Evolutionary conservation across 345 rosid species (phyloP).

Genomic region (Firmiana major): DNA sequence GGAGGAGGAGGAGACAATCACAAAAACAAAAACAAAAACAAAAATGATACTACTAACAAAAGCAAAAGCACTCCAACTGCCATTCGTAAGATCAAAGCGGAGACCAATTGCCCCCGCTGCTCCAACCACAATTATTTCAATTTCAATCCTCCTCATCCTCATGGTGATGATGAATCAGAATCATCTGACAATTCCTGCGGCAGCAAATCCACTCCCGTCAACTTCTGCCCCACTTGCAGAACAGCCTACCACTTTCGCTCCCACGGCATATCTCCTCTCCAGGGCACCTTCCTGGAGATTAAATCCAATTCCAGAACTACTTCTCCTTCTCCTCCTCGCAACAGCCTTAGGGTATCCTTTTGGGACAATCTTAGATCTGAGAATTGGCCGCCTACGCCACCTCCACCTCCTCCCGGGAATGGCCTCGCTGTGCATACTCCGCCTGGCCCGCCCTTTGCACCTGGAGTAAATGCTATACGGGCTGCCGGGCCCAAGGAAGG

Average conservation of each 20-base stretch:
- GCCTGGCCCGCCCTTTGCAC: constrained; percentile 73
- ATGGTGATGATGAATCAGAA: constrained; percentile 11
- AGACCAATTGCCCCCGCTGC: constrained; percentile 91
- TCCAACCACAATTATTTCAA: constrained; percentile 39
- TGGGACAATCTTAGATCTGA: constrained; percentile 74
- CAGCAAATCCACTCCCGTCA: constrained; percentile 36
- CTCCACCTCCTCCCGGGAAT: constrained; percentile 41
- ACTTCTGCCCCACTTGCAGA: constrained; percentile 86
- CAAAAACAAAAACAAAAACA: neutral
- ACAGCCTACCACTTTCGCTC: constrained; percentile 62
- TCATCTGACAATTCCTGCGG: constrained; percentile 14
- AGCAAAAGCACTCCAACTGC: neutral
- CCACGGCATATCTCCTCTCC: constrained; percentile 53
- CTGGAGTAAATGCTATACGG: constrained; percentile 51
- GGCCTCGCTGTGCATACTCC: constrained; percentile 60
- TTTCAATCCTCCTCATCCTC: constrained; percentile 28
- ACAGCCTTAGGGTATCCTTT: constrained; percentile 51
- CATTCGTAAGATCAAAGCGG: constrained; percentile 68
- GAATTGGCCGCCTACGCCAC: constrained; percentile 56
- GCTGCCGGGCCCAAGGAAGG: constrained; percentile 33
- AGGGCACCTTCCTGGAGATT: constrained; percentile 89
- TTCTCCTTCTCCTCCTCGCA: constrained; percentile 20
- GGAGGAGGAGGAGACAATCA: constrained; percentile 1
- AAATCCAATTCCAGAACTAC: constrained; percentile 3
- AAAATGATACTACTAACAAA: constrained; percentile 1